Conservation (phyloP, 2,329 filamentous ascomycete species). For the Sclerotinia glacialis region DNA sequence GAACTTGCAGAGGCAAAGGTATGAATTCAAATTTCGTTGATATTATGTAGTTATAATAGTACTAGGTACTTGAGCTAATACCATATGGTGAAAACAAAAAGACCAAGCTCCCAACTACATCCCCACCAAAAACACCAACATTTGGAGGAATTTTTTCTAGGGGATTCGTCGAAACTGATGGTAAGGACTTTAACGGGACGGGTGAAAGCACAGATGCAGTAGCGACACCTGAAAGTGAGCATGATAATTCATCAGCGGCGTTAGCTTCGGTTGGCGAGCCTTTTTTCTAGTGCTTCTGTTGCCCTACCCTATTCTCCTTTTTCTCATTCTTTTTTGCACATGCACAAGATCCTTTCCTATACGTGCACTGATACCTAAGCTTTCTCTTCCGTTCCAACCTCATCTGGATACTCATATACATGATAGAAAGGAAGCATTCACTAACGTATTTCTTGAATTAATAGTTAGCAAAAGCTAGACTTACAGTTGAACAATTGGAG, state of each 20-base stretch:
- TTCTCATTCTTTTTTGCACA: not conserved
- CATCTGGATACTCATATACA: not conserved
- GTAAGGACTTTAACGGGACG: constrained; percentile 37
- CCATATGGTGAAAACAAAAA: constrained; percentile 41
- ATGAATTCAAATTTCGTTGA: constrained; percentile 16
- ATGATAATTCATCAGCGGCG: constrained; percentile 62
- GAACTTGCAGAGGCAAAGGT: constrained; percentile 62
- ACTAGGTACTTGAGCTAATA: constrained; percentile 17
- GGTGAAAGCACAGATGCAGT: constrained; percentile 29
- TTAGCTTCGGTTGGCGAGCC: constrained; percentile 61
- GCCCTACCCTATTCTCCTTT: constrained; percentile 20
- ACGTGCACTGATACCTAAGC: not conserved
- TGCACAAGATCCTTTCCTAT: not conserved
- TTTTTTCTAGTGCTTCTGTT: constrained; percentile 33
- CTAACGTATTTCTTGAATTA: constrained; percentile 29
- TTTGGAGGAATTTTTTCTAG: constrained; percentile 50
- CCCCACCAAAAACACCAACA: constrained; percentile 41
- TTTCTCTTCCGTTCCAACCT: not conserved
- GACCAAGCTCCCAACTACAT: constrained; percentile 41
- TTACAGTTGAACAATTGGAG: constrained; percentile 42
- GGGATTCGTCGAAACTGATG: constrained; percentile 47
- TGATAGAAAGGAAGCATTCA: constrained; percentile 2
- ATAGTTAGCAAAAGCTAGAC: constrained; percentile 39
- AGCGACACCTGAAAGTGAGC: constrained; percentile 54
- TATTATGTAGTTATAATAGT: constrained; percentile 7